Evolutionary conservation across 208 protist genomes (phyloP), one percentile per base, ranked within the genome.

Genomic region (Balamuthia mandrillaris): DNA sequence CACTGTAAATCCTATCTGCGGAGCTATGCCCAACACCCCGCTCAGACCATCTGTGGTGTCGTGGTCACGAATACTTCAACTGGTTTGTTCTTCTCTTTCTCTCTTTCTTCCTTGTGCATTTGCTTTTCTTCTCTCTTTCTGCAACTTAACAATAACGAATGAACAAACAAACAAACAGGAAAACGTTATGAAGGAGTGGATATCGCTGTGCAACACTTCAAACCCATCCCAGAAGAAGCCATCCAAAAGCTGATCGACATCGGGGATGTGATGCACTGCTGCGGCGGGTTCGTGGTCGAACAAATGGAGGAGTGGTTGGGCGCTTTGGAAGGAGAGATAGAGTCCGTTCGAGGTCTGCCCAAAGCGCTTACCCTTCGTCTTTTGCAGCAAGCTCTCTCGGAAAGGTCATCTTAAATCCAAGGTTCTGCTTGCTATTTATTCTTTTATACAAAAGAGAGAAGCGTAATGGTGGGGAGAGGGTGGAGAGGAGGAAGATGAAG

Each of bases 211-310:
- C 51, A 83, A 77, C 60, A 89, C 39, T 89, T 89, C 45, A 86
- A 86, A 29, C 58, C 72, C 6, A 47, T 89, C 1, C 47, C 87
- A 5, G 72, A 89, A 3, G 37, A 70, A 16, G 35, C 51, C 14
- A 84, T 86, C 33, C 72, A 89, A 16, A 51, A 54, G 37, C 44
- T 89, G 9, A 89, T 89, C 54, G 21, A 39, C 29, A 66, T 84
- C 44, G 87, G 87, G 45, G 81, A 89, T 41, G 87, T 89, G 33
- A 33, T 89, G 29, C 33, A 63, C 52, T 89, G 87, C 75, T 79
- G 81, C 12, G 87, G 87, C 47, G 87, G 87, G 16, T 89, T 89
- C 42, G 79, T 52, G 16, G 42, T 49, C 37, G 39, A 85, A 18
- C 66, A 49, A 27, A 66, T 60, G 66, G 54, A 51, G 16, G 77